Evolutionary conservation across 225 moss, liverwort and hornwort genomes (phyloP), one percentile per base, ranked within the genome.

Genomic region (Polytrichum commune): DNA sequence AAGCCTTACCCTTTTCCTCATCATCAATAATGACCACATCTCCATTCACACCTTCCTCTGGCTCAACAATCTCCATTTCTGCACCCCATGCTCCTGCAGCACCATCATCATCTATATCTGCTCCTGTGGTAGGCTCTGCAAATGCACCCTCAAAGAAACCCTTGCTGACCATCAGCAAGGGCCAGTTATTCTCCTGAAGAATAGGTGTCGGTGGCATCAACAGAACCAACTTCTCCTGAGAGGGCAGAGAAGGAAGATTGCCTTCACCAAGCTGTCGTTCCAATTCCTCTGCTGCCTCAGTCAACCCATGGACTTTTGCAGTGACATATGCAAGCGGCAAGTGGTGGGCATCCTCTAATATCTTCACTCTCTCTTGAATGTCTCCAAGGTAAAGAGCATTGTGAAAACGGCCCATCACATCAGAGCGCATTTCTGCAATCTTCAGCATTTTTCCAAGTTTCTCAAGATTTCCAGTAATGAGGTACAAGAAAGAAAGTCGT

Each of bases 401-500:
- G 74, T 97, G 93, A 55, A 93, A 97, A 19, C 92, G 90, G 25
- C 96, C 92, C 96, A 93, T 97, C 29, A 93, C 85, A 74, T 93
- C 96, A 69, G 90, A 88, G 32, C 96, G 86, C 90, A 97, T 97
- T 75, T 97, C 96, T 54, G 93, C 93, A 54, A 97, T 93, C 75
- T 97, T 93, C 38, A 97, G 81, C 93, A 97, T 97, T 78, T 97
- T 97, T 27, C 81, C 84, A 62, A 97, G 92, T 76, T 97, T 97
- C 74, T 91, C 93, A 75, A 92, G 69, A 63, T 92, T 97, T 53
- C 93, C 92, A 27, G 96, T 93, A 25, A 93, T 97, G 8, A 97
- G 89, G 67, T 92, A 93, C 74, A 97, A 74, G 82, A 97, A 97
- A 5, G 93, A 97, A 28, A 97, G 84, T 67, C 96, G 88, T 73